phyloP scores from a whole-genome alignment of 2,329 filamentous ascomycete genomes.

The Didymella keratinophila region DNA sequence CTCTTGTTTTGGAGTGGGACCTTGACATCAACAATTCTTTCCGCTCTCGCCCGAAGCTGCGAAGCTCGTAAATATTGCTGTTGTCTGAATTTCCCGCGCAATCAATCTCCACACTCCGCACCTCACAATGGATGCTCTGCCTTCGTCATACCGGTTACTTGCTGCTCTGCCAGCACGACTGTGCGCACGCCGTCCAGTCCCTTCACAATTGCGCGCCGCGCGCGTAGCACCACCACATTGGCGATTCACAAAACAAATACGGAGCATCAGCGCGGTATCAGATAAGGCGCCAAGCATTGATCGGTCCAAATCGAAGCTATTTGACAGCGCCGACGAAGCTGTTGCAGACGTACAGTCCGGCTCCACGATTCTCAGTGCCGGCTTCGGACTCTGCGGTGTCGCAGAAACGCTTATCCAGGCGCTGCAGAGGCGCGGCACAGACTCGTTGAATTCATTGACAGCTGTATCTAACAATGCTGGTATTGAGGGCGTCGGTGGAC shows the following conservation, averaged over 20 bases:
- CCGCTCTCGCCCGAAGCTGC: slow-evolving; percentile 10
- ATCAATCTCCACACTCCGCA: slow-evolving; percentile 1
- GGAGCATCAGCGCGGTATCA: slow-evolving; percentile 35
- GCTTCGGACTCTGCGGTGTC: slow-evolving; percentile 51
- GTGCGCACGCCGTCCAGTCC: slow-evolving; percentile 36
- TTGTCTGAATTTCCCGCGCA: slow-evolving; percentile 9
- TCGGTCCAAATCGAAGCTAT: slow-evolving; percentile 49
- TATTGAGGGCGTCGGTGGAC: slow-evolving; percentile 68
- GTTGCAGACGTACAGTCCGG: slow-evolving; percentile 49
- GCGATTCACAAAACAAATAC: slow-evolving; percentile 33
- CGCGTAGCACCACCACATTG: slow-evolving; percentile 31
- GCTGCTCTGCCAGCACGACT: slow-evolving; percentile 40
- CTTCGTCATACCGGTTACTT: slow-evolving; percentile 41
- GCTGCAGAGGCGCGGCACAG: slow-evolving; percentile 40
- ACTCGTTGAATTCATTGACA: slow-evolving; percentile 61
- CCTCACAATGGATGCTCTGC: slow-evolving; percentile 41
- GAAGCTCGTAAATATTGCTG: slow-evolving; percentile 13
- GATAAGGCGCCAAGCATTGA: slow-evolving; percentile 42
- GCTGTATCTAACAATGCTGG: slow-evolving; percentile 85
- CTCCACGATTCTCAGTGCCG: slow-evolving; percentile 49
- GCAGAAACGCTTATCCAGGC: slow-evolving; percentile 51
- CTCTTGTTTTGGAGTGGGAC: slow-evolving; percentile 19
- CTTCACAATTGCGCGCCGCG: slow-evolving; percentile 37
- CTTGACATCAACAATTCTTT: slow-evolving; percentile 15
- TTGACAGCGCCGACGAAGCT: slow-evolving; percentile 48